Base-by-base conservation (phyloP, 2,329 filamentous ascomycete genomes). In the Phoma sp. region DNA sequence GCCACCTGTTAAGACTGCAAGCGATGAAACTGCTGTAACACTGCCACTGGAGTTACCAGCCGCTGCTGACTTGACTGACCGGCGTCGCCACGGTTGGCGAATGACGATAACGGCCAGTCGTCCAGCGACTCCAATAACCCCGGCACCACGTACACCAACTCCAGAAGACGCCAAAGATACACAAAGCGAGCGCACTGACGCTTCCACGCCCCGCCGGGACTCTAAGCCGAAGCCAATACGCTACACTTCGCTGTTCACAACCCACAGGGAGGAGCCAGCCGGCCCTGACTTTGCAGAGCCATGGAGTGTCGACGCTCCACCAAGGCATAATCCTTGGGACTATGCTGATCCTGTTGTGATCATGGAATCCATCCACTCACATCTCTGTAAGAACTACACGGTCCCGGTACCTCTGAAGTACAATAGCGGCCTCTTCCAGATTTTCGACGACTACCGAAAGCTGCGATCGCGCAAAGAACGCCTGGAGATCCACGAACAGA, bases 401-500 rank as follows among this genome's bases (percentile, higher is more conserved):
- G 47, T 58, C 21, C 62, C 71, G 2, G 62, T 75, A 43, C 65
- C 73, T 10, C 32, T 62, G 6, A 51, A 69, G 17, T 61, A 76
- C 61, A 76, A 76, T 53, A 74, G 70, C 51, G 70, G 71, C 1
- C 58, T 81, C 1, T 70, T 79, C 38, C 68, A 70, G n/a, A 69
- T 80, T 17, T 77, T 79, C 37, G 78, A 80, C 47, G 69, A 73
- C 27, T 79, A 77, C 57, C 65, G 74, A 24, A 68, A 72, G 25
- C 40, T 77, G 6, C 62, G 65, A 33, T 71, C 74, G 12, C 68
- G 77, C 39, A 75, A 74, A n/a, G 63, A 69, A 17, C 51, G 59
- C 4, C 50, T 76, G 3, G 55, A 73, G 22, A 41, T 44, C 4
- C 60, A 67, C 22, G 38, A 77, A 8, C 57, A 69, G 13, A 61